A percentile compares a stretch with the other conserved stretches of the same genome.
These are phyloP conservation scores for Xylaria longipes DNA, from an alignment of 495 filamentous ascomycete species.

Conservation along the genomic window DNA sequence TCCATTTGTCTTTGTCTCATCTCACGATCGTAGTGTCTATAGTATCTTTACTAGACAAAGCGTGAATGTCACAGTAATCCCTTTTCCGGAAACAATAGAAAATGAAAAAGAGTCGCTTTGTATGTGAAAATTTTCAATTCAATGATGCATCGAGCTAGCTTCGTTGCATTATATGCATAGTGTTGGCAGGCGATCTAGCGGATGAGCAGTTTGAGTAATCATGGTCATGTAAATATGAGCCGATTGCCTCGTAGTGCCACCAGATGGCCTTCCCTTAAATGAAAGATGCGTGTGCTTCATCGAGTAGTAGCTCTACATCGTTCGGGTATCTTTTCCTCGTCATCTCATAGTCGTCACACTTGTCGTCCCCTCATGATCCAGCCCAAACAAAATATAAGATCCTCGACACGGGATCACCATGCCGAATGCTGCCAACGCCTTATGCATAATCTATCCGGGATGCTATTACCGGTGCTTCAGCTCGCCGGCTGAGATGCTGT, in stretches of 20 bases:
- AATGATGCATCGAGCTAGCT: conserved; percentile 30
- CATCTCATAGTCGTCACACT: conserved; percentile 20
- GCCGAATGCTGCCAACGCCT: conserved; percentile 19
- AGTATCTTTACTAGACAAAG: conserved; percentile 31
- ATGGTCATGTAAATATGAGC: conserved; percentile 2
- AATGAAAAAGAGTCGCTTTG: conserved; percentile 16
- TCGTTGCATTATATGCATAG: conserved; percentile 12
- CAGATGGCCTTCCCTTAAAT: not conserved
- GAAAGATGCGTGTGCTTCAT: not conserved
- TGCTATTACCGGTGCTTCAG: conserved; percentile 14
- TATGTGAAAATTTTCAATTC: conserved; percentile 8
- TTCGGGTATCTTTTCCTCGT: conserved; percentile 21
- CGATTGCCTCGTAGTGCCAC: not conserved
- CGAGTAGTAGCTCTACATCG: conserved; percentile 1
- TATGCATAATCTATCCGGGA: conserved; percentile 24
- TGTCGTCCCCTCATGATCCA: not conserved
- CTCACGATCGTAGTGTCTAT: conserved; percentile 11
- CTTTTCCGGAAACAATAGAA: conserved; percentile 28
- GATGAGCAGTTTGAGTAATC: not conserved
- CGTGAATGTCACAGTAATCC: not conserved
- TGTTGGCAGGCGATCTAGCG: not conserved
- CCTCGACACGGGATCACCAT: not conserved
- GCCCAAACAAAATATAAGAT: conserved; percentile 11
- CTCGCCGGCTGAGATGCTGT: conserved; percentile 26
- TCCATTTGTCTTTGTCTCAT: conserved; percentile 1